Base-by-base conservation (phyloP, 2,329 filamentous ascomycete genomes). In the Stagonosporopsis chrysanthemi region DNA sequence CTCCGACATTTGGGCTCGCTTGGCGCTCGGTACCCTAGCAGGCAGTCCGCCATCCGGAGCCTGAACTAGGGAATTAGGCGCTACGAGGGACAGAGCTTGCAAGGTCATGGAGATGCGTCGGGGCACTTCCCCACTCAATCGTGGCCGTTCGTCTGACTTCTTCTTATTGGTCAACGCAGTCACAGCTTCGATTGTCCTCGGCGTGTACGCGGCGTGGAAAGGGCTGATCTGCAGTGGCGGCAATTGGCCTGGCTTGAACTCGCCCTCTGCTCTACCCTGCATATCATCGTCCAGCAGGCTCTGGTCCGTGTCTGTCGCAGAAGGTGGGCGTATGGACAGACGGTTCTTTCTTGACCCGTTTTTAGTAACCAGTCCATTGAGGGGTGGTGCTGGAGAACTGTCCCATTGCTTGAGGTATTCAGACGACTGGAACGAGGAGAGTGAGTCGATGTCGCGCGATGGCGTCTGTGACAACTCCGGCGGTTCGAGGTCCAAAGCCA, bases 401-500 rank as follows among this genome's bases (percentile, higher is more conserved):
- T 64, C 63, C 60, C 62, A 65, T 36, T 65, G 64, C 50, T 61
- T 65, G 19, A 68, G 60, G 12, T 61, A 62, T 23, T 66, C 64
- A 7, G 60, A 61, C 14, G 69, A 68, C 39, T 68, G 66, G 35
- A 68, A 69, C 12, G 66, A 70, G 22, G 62, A 65, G 5, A 70
- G 23, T 9, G 67, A 70, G 33, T 69, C 66, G 1, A 63, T 54
- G 36, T 70, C 69, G 41, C 63, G 65, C 23, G 69, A 73, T n/a
- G 66, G 68, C 14, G 61, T 69, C 44, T 71, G 67, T 12, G 70
- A 72, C 1, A 67, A 61, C 47, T 63, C 68, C 11, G 66, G 66
- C 12, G 61, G 63, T n/a, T 68, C 68, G 1, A 60, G 52, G 31
- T 70, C 67, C n/a, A 67, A 54, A 35, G 56, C 53, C 12, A 47